Base-by-base conservation (phyloP, 2,329 filamentous ascomycete species). In the Aspergillus fijiensis region DNA sequence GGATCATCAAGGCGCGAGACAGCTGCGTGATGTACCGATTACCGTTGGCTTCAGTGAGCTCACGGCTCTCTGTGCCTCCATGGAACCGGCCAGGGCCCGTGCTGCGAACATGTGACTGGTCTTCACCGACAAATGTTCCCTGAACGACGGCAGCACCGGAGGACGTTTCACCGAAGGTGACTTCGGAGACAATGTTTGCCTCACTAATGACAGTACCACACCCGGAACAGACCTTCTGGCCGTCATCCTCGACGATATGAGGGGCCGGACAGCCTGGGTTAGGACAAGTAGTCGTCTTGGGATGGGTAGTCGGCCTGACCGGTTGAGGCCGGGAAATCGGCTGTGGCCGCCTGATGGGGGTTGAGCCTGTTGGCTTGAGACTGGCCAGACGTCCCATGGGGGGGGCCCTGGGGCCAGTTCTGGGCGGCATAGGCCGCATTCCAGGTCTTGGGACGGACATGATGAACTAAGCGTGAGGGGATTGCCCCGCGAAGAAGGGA, bases 91-190 rank as follows among this genome's bases (percentile, higher is more conserved):
- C 79, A 3, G 76, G 74, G 16, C 79, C 74, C 63, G 82, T 84
- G 69, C 84, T 82, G 55, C 90, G 87, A 31, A 90, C 89, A 69
- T 91, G 88, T 25, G 90, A 91, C 72, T 97, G 92, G 74, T 93
- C 91, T 60, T 92, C 90, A 57, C 87, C 89, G 62, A 99, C 87
- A 72, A 89, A 96, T 63, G 89, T 93, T 74, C 95, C 95, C 74
- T 97, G 92, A 19, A 97, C 92, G 54, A 96, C 85, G 55, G 94
- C 93, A 52, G 91, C 92, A 69, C 95, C 95, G 35, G 87, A 88
- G 0, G 91, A 87, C 29, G 87, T 89, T 79, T 99, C 94, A 65
- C 92, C 92, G 71, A 98, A 99, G 23, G 89, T 89, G 63, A 98
- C 86, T 75, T 99, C 95, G 52, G 92, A 86, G 60, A 97, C 93